Percentiles rank a stretch among this genome's conserved stretches.
These are phyloP conservation scores for Vitis amurensis DNA, from an alignment of 164 flowering plant genomes.

Conservation along the genomic window DNA sequence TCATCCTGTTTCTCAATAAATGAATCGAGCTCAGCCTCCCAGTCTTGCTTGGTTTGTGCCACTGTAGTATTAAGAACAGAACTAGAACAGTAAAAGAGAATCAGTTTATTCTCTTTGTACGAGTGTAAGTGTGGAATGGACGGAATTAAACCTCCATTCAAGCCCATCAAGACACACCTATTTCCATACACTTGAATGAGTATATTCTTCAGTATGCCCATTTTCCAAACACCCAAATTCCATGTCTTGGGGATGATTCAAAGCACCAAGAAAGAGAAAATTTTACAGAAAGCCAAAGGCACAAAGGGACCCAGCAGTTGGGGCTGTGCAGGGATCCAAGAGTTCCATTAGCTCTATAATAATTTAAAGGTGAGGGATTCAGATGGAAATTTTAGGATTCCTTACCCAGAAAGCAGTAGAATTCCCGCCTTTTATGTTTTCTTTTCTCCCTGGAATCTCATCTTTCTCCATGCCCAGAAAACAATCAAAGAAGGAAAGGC, in stretches of 20 bases:
- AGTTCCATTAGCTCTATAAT: slow-evolving; percentile 10
- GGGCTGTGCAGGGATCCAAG: neutral
- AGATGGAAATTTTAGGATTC: slow-evolving; percentile 27
- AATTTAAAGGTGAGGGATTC: slow-evolving; percentile 17
- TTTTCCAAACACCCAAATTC: neutral
- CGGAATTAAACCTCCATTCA: too few relatives aligned
- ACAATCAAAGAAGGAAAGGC: too few relatives aligned
- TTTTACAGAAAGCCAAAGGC: neutral
- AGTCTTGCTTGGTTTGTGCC: too few relatives aligned
- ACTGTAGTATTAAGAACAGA: too few relatives aligned
- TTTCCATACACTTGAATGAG: too few relatives aligned
- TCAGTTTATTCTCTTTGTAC: too few relatives aligned
- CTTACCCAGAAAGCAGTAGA: slow-evolving; percentile 14
- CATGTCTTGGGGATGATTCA: neutral
- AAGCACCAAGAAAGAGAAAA: neutral
- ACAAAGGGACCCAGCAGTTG: slow-evolving; percentile 6
- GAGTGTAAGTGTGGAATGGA: too few relatives aligned
- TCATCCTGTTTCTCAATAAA: too few relatives aligned
- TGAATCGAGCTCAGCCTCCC: too few relatives aligned
- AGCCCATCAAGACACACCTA: too few relatives aligned
- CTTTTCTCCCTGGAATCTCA: slow-evolving; percentile 27
- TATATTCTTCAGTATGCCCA: too few relatives aligned
- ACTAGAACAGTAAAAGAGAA: too few relatives aligned
- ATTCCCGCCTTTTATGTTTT: slow-evolving; percentile 15
- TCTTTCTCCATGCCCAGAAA: slow-evolving; percentile 1